Evolutionary conservation across 2,329 filamentous ascomycete species (phyloP), one percentile per base, ranked within the genome.

Genomic region (Cladosporium sp.): DNA sequence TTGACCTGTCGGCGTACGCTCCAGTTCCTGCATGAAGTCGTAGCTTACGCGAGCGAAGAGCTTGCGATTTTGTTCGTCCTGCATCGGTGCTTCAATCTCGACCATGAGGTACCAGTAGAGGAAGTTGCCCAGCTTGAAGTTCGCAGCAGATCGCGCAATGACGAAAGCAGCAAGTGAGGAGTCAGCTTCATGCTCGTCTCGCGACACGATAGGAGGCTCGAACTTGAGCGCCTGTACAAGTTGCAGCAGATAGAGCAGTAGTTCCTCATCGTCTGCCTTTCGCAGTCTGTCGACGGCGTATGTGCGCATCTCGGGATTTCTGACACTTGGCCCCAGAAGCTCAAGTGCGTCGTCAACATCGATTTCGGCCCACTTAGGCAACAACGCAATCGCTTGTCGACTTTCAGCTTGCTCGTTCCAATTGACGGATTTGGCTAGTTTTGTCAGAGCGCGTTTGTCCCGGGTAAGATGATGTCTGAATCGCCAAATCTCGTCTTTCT

Each of bases 81-180:
- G 92, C 52, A 92, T 90, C 3, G 88, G 87, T 4, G 67, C 63
- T 21, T 71, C 68, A 71, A 93, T 96, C 79, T 99, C 96, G 1
- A 99, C 95, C 89, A 97, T 97, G 2, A 99, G 84, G 78, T 98
- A 99, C 95, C 95, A 99, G 77, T 97, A 92, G 64, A 99, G 87
- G 79, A 96, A 97, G 76, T 96, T 99, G 34, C 94, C 95, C 1
- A 99, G 85, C 67, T 91, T 90, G 74, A 97, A 92, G 74, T 96
- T 98, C 68, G 90, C 88, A 15, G 92, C 90, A 3, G 95, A 96
- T 41, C 95, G 87, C 1, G 91, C 88, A 65, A 99, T 95, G 3
- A 99, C 83, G 75, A 99, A 99, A 28, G 87, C 88, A 2, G 93
- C 94, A 6, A 99, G 82, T 0, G 93, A 97, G 0, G 93, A 97